Evolutionary conservation across 2,329 filamentous ascomycete species (phyloP), one percentile per base, ranked within the genome.

Genomic region (Dryadomyces sulphureus): DNA sequence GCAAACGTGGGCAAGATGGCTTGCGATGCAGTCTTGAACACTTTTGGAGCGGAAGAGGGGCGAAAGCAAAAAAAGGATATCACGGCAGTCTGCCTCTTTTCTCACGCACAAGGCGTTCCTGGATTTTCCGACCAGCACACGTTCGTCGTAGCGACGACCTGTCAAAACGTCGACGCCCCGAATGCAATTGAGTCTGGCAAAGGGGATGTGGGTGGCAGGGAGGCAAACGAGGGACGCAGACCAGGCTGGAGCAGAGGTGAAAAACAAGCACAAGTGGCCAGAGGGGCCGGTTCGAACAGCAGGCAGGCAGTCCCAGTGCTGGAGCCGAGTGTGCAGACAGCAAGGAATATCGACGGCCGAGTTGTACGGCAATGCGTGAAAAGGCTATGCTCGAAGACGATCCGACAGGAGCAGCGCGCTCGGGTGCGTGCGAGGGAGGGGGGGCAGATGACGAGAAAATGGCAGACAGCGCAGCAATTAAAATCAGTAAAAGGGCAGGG

Each of bases 201-300:
- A 12, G 25, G 25, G 25, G 25, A 12, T 7, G 27, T 9, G 7
- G 27, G 7, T 9, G 11, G 27, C 9, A 14, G 27, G 27, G 27
- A 32, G n/a, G 40, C 27, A 20, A 42, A 42, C 40, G 40, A 42
- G 27, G 27, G 40, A 41, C 38, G n/a, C n/a, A n/a, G n/a, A 32
- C 27, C 40, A 21, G 12, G 25, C 11, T 20, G 24, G 34, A 34
- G 17, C 27, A 17, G 21, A 42, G 30, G 19, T 17, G 3, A 14
- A 21, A n/a, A n/a, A n/a, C n/a, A n/a, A n/a, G n/a, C n/a, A n/a
- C 21, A 17, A 42, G 25, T n/a, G 24, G 25, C 40, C 40, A 27
- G 40, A 42, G 40, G 7, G 24, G n/a, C 25, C 40, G 40, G 40
- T 7, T 16, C 3, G 27, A 17, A 6, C 38, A 41, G 8, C 17